Evolutionary conservation across 305 asterid species (phyloP).

Genomic region (Fraxinus nigra): DNA sequence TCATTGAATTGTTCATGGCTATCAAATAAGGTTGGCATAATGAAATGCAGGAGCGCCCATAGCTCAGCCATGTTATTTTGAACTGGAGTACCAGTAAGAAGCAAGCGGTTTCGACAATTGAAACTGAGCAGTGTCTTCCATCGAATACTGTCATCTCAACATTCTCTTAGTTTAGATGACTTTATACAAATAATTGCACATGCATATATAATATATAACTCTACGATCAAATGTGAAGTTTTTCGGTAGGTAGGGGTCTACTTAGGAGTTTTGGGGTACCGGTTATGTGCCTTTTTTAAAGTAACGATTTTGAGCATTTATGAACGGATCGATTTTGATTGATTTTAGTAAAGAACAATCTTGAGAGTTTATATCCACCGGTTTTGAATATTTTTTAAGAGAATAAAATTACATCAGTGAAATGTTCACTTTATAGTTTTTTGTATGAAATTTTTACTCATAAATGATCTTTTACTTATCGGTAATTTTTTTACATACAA

Average conservation of each 20-base stretch:
- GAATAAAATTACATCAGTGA: no score
- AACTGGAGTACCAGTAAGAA: constrained; percentile 93
- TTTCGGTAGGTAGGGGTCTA: not conserved
- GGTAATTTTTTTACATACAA: no score
- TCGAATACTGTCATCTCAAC: constrained; percentile 74
- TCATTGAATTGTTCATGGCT: constrained; percentile 96
- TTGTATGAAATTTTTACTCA: no score
- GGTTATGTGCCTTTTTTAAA: no score
- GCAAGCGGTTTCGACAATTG: constrained; percentile 96
- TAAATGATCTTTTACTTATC: no score
- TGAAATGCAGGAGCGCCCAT: constrained; percentile 96
- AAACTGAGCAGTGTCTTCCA: constrained; percentile 98
- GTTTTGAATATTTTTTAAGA: no score
- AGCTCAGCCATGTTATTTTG: constrained; percentile 99
- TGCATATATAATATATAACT: not conserved
- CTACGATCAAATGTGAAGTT: not conserved
- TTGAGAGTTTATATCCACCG: no score
- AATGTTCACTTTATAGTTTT: no score
- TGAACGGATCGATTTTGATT: no score
- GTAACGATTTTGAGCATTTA: no score
- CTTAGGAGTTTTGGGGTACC: no score
- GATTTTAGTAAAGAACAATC: no score
- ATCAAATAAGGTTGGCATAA: constrained; percentile 95
- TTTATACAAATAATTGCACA: not conserved
- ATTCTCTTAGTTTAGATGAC: constrained; percentile 25